Base-by-base conservation (phyloP, 2,329 filamentous ascomycete species). In the Hymenoscyphus fraxineus region DNA sequence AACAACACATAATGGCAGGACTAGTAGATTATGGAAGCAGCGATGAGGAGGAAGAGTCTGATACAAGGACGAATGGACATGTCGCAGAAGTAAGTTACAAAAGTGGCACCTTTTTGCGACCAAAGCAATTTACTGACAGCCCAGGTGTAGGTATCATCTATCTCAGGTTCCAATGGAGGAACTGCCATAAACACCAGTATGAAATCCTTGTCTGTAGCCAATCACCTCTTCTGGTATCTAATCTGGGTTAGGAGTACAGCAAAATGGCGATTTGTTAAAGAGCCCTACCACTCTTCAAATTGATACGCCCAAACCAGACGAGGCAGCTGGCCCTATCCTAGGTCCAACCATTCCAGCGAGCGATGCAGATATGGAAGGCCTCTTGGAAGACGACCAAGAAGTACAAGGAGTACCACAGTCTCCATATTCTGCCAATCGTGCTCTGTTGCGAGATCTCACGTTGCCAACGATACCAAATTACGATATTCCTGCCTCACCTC, bases 401-500 rank as follows among this genome's bases (percentile, higher is more conserved):
- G 70, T 73, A 51, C 61, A 64, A 38, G 41, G 51, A 39, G 64
- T 65, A 40, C 72, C 72, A 32, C 69, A 71, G 62, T 93, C 89
- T 0, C 90, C 90, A 0, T 92, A 92, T 77, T 85, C 88, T 1
- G 79, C 84, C 58, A 84, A 82, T 66, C 87, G 90, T 68, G 81
- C 85, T 35, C 78, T 87, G 27, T 79, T 92, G 16, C 88, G 88
- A 70, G 84, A 89, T 71, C 83, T 94, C 54, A 95, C 91, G 31
- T 82, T 94, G 55, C 91, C 91, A 2, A 81, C 86, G 2, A 77
- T 88, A 3, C 87, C 91, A 1, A 88, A 92, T 77, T 85, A 92
- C 72, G 81, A 87, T 70, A 92, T 95, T 66, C 91, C 91, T 0
- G 81, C 85, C 10, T 92, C 90, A 3, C 91, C 91, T 0, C 87